Evolutionary conservation across 192 early-diverging fungal species (phyloP), one percentile per base, ranked within the genome.

Genomic region (Umbelopsis sp.): DNA sequence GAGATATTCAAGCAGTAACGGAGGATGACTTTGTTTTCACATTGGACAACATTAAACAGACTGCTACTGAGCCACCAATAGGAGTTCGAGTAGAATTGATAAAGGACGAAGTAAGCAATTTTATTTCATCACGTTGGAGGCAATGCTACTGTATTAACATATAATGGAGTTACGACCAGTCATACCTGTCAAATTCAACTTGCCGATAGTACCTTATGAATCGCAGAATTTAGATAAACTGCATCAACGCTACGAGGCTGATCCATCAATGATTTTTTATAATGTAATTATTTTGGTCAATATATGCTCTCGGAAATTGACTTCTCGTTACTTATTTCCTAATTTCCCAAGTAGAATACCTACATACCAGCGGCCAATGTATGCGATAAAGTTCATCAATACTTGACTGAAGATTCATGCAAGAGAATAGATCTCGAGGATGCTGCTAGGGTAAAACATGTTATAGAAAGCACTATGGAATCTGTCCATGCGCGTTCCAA

Each of bases 221-320:
- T 16, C 55, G 3, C 15, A 25, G 3, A 35, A 37, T n/a, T 18
- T 61, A 16, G 55, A 61, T 3, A 61, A 61, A 33, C 30, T 61
- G 27, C 55, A 61, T 18, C 25, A 61, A 35, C 27, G 33, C 12
- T 61, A 61, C 25, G 15, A 61, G 18, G 27, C 55, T 6, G 55
- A 61, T 61, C 55, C 55, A 61, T 11, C 55, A 2, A 61, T 61
- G 55, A 2, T 61, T 61, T 61, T 61, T 13, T 30, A 61, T 35
- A 37, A 61, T 30, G 55, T 61, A 27, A 12, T 11, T 27, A 23
- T 20, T 9, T 21, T 9, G 11, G 13, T 4, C 13, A 12, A 25
- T 52, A 7, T 13, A 52, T 52, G 21, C 25, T 41, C 25, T 41
- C 37, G 37, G 37, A 41, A 41, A 41, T 41, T 41, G 37, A 41